A percentile compares a stretch with the other conserved stretches of the same genome.
Evolutionary conservation across 1,139 yeast genomes (phyloP).

Genomic region (Geotrichum restrictum): DNA sequence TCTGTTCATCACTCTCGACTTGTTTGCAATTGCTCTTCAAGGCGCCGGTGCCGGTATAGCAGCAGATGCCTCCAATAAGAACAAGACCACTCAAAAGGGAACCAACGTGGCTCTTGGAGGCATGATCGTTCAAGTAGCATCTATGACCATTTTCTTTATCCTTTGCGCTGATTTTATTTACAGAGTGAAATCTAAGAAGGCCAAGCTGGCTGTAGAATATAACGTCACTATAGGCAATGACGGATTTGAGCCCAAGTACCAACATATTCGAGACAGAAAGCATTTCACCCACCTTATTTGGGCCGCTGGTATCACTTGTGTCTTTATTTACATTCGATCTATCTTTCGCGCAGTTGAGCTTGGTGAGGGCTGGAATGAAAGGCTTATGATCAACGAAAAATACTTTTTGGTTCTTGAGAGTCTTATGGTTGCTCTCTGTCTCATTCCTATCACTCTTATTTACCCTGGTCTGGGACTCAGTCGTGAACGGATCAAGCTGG

Average conservation of each 20-base stretch:
- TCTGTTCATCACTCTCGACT: conserved; percentile 61
- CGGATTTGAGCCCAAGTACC: conserved; percentile 1
- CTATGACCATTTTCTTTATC: conserved; percentile 60
- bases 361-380: conserved; percentile 69
- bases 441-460: conserved; percentile 47
- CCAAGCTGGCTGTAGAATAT: conserved; percentile 40
- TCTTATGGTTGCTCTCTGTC: conserved; percentile 54
- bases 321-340: conserved; percentile 64
- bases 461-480: conserved; percentile 56
- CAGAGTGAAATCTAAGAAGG: background rate
- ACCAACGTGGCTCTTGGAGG: conserved; percentile 80
- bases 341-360: conserved; percentile 75
- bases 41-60: conserved; percentile 82
- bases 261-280: background rate
- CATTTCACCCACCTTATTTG: conserved; percentile 43
- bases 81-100: conserved; percentile 48
- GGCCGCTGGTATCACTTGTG: conserved; percentile 30
- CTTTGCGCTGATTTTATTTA: conserved; percentile 53
- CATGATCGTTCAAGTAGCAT: conserved; percentile 67
- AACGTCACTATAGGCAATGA: background rate
- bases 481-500: no score
- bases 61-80: conserved; percentile 48
- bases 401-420: conserved; percentile 76
- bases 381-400: conserved; percentile 61
- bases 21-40: conserved; percentile 68